Evolutionary conservation across 257 asterid species (phyloP).

Genomic region (Fraxinus quadrangulata): DNA sequence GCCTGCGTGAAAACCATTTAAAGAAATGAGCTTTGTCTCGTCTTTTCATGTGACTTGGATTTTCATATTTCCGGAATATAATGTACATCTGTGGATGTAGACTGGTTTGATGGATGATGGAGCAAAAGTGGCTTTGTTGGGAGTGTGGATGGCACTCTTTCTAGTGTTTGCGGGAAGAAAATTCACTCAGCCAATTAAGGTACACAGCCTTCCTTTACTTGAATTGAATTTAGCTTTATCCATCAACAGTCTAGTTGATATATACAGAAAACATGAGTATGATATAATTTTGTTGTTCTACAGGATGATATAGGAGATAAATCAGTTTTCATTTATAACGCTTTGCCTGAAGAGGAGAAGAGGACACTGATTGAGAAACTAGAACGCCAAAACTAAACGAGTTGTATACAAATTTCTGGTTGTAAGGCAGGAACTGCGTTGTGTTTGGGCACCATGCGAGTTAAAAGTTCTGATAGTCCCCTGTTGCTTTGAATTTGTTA

Average conservation of each 20-base stretch:
- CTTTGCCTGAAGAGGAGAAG: constrained; percentile 38
- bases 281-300: background rate
- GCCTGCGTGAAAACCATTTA: background rate
- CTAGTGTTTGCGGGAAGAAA: constrained; percentile 87
- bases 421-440: too few species aligned
- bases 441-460: background rate
- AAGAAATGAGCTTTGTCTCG: background rate
- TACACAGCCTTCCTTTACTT: constrained; percentile 14
- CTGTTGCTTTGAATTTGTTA: background rate
- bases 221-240: background rate
- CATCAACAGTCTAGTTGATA: background rate
- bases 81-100: constrained; percentile 32
- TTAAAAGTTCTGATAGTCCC: background rate
- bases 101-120: constrained; percentile 84
- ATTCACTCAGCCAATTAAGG: constrained; percentile 92
- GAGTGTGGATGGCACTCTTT: constrained; percentile 82
- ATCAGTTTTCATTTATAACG: background rate
- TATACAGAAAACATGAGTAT: background rate
- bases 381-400: background rate
- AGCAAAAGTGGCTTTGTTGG: constrained; percentile 57
- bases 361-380: constrained; percentile 26
- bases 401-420: background rate
- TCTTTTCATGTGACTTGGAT: background rate
- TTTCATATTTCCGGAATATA: background rate
- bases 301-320: background rate